A percentile compares a stretch with the other conserved stretches of the same genome.
Evolutionary conservation across 352 stramenopile genomes (phyloP).

Genomic region (Hyaloperonospora brassicae): DNA sequence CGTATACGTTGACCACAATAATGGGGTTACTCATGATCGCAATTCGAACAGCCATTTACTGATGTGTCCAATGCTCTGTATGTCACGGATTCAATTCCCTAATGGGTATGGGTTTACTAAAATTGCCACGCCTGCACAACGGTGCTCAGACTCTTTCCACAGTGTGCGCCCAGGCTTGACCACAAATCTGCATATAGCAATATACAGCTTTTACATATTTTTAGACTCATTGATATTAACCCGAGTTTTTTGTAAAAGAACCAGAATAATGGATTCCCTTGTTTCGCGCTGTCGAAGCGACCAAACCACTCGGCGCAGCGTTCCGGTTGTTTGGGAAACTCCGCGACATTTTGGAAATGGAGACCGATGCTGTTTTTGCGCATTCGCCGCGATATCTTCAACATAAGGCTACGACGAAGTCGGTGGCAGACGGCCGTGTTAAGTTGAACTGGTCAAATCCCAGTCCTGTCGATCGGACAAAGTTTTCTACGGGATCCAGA

Average conservation of each 20-base stretch:
- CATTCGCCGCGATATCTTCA: not conserved
- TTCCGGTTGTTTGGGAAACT: slow-evolving; percentile 1
- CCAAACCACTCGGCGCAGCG: not conserved
- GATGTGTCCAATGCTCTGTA: not conserved
- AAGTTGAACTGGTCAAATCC: not conserved
- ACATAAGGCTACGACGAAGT: not conserved
- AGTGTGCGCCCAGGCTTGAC: not conserved
- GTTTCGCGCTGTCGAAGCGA: not conserved
- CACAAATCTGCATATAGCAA: not conserved
- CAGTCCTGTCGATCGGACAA: not conserved
- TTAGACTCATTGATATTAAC: not conserved
- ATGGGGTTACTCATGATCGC: not conserved
- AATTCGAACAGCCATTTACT: not conserved
- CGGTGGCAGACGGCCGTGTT: not conserved
- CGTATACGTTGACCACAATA: not conserved
- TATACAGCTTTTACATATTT: not conserved
- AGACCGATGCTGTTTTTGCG: not conserved
- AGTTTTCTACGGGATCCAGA: not conserved
- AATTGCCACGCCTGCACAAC: not conserved
- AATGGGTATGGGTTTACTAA: not conserved
- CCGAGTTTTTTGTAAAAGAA: not conserved
- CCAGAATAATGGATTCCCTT: not conserved
- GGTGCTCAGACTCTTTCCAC: not conserved
- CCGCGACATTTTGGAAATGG: not conserved
- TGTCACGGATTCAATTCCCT: not conserved